Conservation (phyloP, 208 protist species). For the Tritrichomonas musculus region DNA sequence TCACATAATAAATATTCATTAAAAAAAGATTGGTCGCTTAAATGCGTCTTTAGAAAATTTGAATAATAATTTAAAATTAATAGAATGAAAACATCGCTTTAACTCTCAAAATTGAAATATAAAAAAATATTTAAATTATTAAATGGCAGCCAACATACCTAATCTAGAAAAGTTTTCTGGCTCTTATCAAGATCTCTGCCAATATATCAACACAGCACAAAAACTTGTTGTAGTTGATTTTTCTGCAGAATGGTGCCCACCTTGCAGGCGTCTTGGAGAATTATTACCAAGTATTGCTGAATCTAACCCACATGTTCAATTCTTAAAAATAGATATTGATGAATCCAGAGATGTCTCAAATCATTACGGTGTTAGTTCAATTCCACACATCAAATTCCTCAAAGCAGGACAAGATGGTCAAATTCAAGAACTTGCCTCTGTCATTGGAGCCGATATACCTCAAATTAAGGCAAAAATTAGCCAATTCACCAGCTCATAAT, state of each 20-base stretch:
- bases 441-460: background rate
- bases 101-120: too few relatives aligned
- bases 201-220: background rate
- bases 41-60: too few relatives aligned
- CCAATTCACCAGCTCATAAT: background rate
- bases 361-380: background rate
- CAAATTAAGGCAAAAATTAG: background rate
- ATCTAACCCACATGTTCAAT: background rate
- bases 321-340: background rate
- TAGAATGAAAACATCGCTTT: too few relatives aligned
- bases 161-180: background rate
- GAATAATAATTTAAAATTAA: too few relatives aligned
- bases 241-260: background rate
- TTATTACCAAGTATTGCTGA: background rate
- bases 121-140: too few relatives aligned
- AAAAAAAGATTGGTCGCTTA: too few relatives aligned
- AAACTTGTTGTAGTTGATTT: background rate
- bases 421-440: background rate
- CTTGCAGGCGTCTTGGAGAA: background rate
- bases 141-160: background rate
- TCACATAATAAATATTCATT: too few relatives aligned
- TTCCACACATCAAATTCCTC: background rate
- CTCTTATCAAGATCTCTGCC: background rate
- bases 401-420: background rate
- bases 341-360: background rate